Base-by-base conservation (phyloP, 78 protist genomes). In the Pigoraptor vietnamica region DNA sequence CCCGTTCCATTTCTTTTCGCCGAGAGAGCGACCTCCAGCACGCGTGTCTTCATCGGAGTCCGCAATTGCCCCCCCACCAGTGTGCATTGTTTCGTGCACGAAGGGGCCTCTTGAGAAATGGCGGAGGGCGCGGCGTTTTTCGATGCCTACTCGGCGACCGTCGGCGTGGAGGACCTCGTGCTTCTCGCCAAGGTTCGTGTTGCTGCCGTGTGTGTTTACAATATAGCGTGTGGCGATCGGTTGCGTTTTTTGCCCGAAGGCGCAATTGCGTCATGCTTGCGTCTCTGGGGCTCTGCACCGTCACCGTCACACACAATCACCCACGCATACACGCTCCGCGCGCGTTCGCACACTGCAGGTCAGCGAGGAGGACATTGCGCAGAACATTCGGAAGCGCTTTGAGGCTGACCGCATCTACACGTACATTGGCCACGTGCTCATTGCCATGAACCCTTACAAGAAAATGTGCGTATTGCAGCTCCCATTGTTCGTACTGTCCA, bases 401-500 rank as follows among this genome's bases (percentile, higher is more conserved):
- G 86, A 81, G 9, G 36, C 36, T 2, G 86, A 32, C 1, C 2
- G 24, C 35, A 81, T 81, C n/a, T 81, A 81, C 33, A 81, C 86
- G 35, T 81, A 81, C n/a, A 81, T 81, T 32, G 86, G 86, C 86
- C 86, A 81, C 86, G 86, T 81, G 86, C 86, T 81, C 35, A 23
- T 81, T 29, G 86, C 86, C 21, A 81, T 81, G 86, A 81, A 81
- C 86, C 86, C 86, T 32, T 81, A 81, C 86, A 81, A 81, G 86
- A 19, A 29, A 19, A 32, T 81, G 86, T 32, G 36, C 35, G 33
- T 81, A 2, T 81, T 48, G 6, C 14, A 48, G 29, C 67, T 48
- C 14, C 29, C 14, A 21, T 6, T 48, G 6, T 48, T 48, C 14
- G 67, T 14, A 48, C 67, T 48, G 6, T n/a, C n/a, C n/a, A n/a